These are phyloP conservation scores for Colletotrichum noveboracense DNA, from an alignment of 2,329 filamentous ascomycete species.

Conservation along the genomic window DNA sequence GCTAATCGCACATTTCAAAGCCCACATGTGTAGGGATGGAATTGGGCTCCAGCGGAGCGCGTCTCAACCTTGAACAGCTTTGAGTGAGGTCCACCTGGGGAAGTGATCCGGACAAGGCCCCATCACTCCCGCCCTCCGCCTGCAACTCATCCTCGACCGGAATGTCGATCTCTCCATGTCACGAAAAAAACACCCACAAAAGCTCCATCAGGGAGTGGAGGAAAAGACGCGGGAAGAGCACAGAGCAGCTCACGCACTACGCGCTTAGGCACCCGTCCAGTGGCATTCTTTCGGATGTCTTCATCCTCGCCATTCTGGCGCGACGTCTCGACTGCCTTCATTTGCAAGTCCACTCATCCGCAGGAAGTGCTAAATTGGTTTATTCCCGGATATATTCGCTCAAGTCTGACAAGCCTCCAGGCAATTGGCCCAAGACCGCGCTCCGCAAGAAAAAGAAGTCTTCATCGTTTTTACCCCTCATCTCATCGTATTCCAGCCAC, in stretches of 20 bases:
- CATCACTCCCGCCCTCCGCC: background rate
- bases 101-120: background rate
- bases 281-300: background rate
- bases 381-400: background rate
- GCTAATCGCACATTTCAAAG: background rate
- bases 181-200: background rate
- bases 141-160: background rate
- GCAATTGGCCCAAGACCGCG: background rate
- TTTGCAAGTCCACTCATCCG: background rate
- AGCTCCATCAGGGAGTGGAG: background rate
- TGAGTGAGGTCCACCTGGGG: background rate
- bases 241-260: background rate
- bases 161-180: background rate
- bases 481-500: background rate
- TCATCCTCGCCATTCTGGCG: background rate
- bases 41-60: background rate
- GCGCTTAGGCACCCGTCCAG: background rate
- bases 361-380: background rate
- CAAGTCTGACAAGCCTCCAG: background rate
- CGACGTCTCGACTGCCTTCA: background rate
- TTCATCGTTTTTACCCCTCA: background rate
- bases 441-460: background rate
- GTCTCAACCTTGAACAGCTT: background rate
- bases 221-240: background rate
- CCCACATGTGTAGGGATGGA: background rate